Base-by-base conservation (phyloP, 2,329 filamentous ascomycete species). In the Colletotrichum sp. region DNA sequence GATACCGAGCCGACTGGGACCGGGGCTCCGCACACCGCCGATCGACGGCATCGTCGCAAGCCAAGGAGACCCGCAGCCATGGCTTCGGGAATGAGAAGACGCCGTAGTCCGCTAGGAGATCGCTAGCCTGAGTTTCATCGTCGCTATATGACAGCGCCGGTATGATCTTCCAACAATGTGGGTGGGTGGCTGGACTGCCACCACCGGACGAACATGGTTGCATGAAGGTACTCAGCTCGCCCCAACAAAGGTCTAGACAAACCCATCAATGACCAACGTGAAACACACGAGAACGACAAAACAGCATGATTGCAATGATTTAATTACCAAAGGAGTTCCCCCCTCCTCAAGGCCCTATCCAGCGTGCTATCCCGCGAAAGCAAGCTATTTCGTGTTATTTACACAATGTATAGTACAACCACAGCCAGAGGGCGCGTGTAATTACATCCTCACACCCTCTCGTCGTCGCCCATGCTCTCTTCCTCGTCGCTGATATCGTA, bases 401-500 rank as follows among this genome's bases (percentile, higher is more conserved):
- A 75, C 52, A 69, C 67, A 70, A 1, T 24, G 21, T 70, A 71
- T 65, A 65, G 58, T 65, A 48, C 60, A 52, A 60, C 48, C 60
- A n/a, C 34, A 21, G 36, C 66, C 36, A 13, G 26, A n/a, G 58
- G 26, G 55, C 16, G 24, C 5, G 12, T 10, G 34, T 58, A 21
- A 67, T 75, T 71, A 75, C 63, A 43, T 63, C 66, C 71, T 75
- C 72, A 78, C 38, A 78, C 24, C 57, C 73, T 80, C 64, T 84
- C 83, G 18, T 85, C 83, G n/a, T 83, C 82, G 15, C 79, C 81
- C 28, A 79, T 78, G 77, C 83, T 84, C 16, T 83, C 85, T 34
- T 82, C 83, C 21, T 84, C 79, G 15, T 82, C 83, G 24, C 81
- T 82, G 6, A 81, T 76, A 28, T 82, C 84, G 65, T 88, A 87